phyloP scores from a whole-genome alignment of 768 basidiomycete genomes.

The Lactifluus echinatus region DNA sequence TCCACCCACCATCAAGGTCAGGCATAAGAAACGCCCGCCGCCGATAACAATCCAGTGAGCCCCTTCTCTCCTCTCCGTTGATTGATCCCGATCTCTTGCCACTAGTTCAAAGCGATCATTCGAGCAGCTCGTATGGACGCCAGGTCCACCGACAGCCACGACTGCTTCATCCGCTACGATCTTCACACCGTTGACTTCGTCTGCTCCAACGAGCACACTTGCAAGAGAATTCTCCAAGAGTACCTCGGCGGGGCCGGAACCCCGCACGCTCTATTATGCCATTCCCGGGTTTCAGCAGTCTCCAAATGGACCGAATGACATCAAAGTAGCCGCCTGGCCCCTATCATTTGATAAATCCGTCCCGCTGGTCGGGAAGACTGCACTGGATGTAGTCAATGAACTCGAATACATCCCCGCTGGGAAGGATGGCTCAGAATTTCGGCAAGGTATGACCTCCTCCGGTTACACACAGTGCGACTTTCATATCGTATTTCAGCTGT shows the following conservation, averaged over 20 bases:
- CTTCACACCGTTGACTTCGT: conserved; percentile 12
- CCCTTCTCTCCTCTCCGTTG: neutral
- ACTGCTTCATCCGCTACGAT: conserved; percentile 5
- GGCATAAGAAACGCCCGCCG: conserved; percentile 20
- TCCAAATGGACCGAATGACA: conserved; percentile 11
- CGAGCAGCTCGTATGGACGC: conserved; percentile 17
- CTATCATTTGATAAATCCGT: conserved; percentile 3
- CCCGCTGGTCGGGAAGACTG: conserved; percentile 16
- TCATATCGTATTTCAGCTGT: neutral
- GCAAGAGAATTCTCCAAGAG: conserved; percentile 5
- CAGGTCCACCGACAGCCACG: conserved; percentile 10
- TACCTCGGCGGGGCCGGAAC: conserved; percentile 9
- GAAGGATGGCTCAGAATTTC: neutral
- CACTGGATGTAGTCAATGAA: conserved; percentile 17
- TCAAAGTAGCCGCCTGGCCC: conserved; percentile 13
- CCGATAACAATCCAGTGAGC: conserved; percentile 18
- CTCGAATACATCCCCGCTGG: neutral
- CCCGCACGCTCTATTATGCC: conserved; percentile 19
- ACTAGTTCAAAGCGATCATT: conserved; percentile 17
- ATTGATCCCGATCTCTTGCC: neutral
- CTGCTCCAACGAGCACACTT: conserved; percentile 8
- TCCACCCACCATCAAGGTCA: conserved; percentile 20
- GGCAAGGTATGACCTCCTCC: neutral
- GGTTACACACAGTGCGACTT: neutral
- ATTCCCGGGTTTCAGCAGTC: conserved; percentile 19